Evolutionary conservation across 176 grass and related monocot genomes (phyloP).

Genomic region (Aegilops longissima): DNA sequence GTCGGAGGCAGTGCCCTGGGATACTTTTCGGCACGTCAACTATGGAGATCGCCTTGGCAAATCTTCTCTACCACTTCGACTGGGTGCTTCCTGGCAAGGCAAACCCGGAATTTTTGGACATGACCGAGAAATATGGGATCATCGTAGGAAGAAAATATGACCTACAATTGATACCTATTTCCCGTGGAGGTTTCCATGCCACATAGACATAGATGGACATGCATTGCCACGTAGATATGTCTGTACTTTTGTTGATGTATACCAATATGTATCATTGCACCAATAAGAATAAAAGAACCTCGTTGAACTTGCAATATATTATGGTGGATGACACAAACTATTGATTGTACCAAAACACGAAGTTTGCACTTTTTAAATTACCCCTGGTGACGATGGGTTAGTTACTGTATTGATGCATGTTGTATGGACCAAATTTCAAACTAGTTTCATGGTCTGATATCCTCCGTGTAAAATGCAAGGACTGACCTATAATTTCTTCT

Average conservation of each 20-base stretch:
- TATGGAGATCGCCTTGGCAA: too few relatives aligned
- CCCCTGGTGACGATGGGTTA: too few relatives aligned
- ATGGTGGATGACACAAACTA: neutral
- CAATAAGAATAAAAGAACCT: neutral
- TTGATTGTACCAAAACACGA: neutral
- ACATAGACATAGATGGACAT: neutral
- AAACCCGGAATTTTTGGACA: neutral
- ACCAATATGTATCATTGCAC: neutral
- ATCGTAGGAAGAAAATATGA: neutral
- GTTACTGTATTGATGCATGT: too few relatives aligned
- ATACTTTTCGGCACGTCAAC: too few relatives aligned
- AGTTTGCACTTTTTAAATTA: too few relatives aligned
- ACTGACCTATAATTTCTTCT: too few relatives aligned
- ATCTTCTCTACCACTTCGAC: too few relatives aligned
- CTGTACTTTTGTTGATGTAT: neutral
- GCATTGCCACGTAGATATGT: neutral
- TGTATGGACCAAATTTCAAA: too few relatives aligned
- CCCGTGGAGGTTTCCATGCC: neutral
- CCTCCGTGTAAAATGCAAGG: too few relatives aligned
- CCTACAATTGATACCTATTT: neutral
- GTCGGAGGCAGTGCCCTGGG: too few relatives aligned
- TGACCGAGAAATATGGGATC: neutral
- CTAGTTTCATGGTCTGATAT: too few relatives aligned
- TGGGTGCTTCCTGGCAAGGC: too few relatives aligned
- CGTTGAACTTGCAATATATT: neutral